Base-by-base conservation (phyloP, 768 basidiomycete species). In the Strobilomyces echinocephalus region DNA sequence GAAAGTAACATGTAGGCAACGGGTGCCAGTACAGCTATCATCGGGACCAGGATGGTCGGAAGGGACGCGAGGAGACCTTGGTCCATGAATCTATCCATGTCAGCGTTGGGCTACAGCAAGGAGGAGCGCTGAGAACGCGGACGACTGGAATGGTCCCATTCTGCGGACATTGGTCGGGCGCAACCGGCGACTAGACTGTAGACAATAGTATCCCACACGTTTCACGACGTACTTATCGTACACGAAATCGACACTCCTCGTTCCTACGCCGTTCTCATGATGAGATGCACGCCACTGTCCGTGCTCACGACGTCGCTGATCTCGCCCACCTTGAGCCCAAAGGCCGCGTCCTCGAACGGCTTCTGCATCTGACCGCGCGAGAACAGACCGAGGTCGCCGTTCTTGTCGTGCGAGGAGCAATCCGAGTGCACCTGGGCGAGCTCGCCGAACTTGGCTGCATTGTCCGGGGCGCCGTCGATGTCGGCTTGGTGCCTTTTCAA, bases 211-310 rank as follows among this genome's bases (percentile, higher is more conserved):
- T 14, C n/a, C 10, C 45, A 44, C 35, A 36, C 16, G 35, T 15
- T 36, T 15, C 2, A 41, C 39, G 28, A 15, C 46, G 39, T 39
- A 42, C 42, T 26, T 43, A 44, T 44, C 42, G 11, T 44, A 44
- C 39, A 39, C 36, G 4, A 4, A 15, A 8, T 38, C 34, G 8
- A 38, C 35, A 15, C 14, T 5, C 34, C 34, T 45, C 34, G 34
- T 6, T n/a, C 28, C 50, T 65, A 91, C 16, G 74, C 91, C 49
- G 91, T 94, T 64, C 97, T 81, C 72, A 95, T 73, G 64, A 99
- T 88, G 60, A 98, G 64, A 70, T 99, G 97, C 20, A 97, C 92
- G 18, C 97, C 97, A 60, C 92, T 95, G 60, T 98, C 95, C 43
- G 95, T 88, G 62, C 81, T 82, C 65, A 97, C 81, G 43, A 93